Conservation (phyloP, 1,284 basidiomycete species). For the Cutaneotrichosporon mucoides region DNA sequence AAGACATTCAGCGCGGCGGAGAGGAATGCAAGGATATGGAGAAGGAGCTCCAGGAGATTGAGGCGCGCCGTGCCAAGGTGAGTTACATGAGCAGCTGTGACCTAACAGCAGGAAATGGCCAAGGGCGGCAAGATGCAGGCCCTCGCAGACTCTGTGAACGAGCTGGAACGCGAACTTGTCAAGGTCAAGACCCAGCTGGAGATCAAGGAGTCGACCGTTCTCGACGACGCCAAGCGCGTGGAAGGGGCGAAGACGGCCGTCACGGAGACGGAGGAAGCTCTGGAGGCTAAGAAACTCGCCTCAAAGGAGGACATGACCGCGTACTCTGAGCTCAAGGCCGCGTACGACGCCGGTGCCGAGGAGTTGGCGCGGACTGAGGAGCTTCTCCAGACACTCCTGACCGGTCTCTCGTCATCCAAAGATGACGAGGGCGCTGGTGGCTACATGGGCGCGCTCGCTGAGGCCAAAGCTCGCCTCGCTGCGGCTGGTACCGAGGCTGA, state of each 20-base stretch:
- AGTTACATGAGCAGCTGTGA: too few relatives aligned
- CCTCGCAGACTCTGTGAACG: constrained; percentile 71
- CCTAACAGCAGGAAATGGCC: constrained; percentile 51
- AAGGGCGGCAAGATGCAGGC: constrained; percentile 77
- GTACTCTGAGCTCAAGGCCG: constrained; percentile 55
- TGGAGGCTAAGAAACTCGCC: constrained; percentile 59
- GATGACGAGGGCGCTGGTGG: constrained; percentile 67
- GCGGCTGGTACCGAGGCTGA: constrained; percentile 80
- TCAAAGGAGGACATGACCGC: constrained; percentile 53
- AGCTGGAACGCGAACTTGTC: constrained; percentile 76
- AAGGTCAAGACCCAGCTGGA: constrained; percentile 84
- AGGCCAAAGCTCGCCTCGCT: constrained; percentile 71
- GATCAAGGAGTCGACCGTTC: constrained; percentile 70
- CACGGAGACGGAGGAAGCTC: constrained; percentile 58
- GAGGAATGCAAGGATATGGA: constrained; percentile 55
- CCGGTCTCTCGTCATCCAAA: constrained; percentile 66
- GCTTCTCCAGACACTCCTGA: constrained; percentile 90
- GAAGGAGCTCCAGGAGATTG: constrained; percentile 61
- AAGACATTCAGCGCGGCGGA: constrained; percentile 51
- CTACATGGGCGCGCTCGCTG: constrained; percentile 93
- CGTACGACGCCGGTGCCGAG: constrained; percentile 62
- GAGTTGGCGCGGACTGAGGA: constrained; percentile 77
- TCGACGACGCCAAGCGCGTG: constrained; percentile 72
- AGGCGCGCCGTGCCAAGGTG: constrained; percentile 58
- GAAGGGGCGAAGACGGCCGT: constrained; percentile 58